Conservation (phyloP, 164 flowering plant genomes). For the Euptelea pleiosperma region DNA sequence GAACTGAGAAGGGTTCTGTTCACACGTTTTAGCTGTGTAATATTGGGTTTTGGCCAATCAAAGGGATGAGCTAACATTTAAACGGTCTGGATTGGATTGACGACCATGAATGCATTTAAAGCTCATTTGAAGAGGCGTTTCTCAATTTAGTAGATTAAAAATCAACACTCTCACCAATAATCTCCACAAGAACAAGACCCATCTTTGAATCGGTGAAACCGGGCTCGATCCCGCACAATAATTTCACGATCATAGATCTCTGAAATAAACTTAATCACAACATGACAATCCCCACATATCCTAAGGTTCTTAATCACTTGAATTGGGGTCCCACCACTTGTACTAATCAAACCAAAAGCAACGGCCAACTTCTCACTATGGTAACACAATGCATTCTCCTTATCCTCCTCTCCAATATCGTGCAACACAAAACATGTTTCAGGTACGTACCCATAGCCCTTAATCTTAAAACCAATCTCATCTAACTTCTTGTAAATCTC, state of each 20-base stretch:
- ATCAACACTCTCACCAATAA: slow-evolving; percentile 47
- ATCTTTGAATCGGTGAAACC: slow-evolving; percentile 69
- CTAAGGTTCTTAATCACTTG: slow-evolving; percentile 84
- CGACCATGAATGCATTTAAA: too few species aligned
- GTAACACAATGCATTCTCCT: slow-evolving; percentile 67
- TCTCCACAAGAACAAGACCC: slow-evolving; percentile 84
- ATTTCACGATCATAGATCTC: slow-evolving; percentile 72
- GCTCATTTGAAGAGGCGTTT: too few species aligned
- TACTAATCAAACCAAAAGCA: slow-evolving; percentile 71
- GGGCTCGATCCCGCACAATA: slow-evolving; percentile 72
- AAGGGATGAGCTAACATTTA: too few species aligned
- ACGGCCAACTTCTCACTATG: slow-evolving; percentile 94
- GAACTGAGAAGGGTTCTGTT: too few species aligned
- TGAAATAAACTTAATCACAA: slow-evolving; percentile 65
- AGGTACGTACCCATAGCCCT: slow-evolving; percentile 61
- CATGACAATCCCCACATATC: slow-evolving; percentile 89
- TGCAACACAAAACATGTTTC: slow-evolving; percentile 70
- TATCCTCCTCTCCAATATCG: slow-evolving; percentile 88
- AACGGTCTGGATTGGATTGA: too few species aligned
- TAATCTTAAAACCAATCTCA: slow-evolving; percentile 63
- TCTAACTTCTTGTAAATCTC: slow-evolving; percentile 73
- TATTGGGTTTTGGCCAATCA: too few species aligned
- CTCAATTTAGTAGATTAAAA: too few species aligned
- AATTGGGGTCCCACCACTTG: slow-evolving; percentile 43
- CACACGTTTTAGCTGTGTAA: too few species aligned